Evolutionary conservation across 768 basidiomycete species (phyloP).

Genomic region (Astraeus odoratus): DNA sequence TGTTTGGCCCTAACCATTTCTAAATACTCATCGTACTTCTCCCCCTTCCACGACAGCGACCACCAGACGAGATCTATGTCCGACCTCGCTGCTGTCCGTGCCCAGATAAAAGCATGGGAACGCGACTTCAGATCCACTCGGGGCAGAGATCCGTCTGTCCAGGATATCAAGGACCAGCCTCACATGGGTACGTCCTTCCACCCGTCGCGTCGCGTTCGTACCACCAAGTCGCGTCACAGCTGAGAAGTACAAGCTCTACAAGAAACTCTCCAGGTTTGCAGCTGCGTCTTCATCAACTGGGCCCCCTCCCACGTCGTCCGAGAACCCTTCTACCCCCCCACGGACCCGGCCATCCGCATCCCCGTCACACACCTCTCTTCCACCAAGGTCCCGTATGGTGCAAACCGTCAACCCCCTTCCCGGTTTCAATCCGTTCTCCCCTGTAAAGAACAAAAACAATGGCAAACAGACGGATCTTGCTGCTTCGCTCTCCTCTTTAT

Average conservation of each 20-base stretch:
- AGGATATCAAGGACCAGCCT: constrained; percentile 62
- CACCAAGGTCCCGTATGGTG: constrained; percentile 45
- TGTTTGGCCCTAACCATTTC: no score
- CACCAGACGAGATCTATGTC: constrained; percentile 10
- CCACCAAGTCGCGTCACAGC: constrained; percentile 36
- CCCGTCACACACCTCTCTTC: constrained; percentile 22
- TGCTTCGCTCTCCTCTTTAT: constrained; percentile 14
- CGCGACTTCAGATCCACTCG: constrained; percentile 52
- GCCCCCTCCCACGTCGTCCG: constrained; percentile 21
- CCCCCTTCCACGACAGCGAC: background rate
- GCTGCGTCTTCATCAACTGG: constrained; percentile 30
- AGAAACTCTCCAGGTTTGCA: constrained; percentile 55
- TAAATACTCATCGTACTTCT: no score
- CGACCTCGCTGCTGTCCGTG: constrained; percentile 34
- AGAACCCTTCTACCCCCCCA: constrained; percentile 29
- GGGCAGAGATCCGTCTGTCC: constrained; percentile 53
- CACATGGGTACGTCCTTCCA: constrained; percentile 47
- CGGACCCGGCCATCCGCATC: constrained; percentile 21
- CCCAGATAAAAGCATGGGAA: constrained; percentile 77
- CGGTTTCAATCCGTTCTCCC: constrained; percentile 74
- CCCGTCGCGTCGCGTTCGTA: background rate
- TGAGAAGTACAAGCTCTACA: constrained; percentile 77
- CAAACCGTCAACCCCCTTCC: constrained; percentile 46
- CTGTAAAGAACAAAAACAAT: constrained; percentile 53
- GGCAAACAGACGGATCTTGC: constrained; percentile 32